phyloP scores from a whole-genome alignment of 495 filamentous ascomycete genomes.

The Pyronema omphalodes region DNA sequence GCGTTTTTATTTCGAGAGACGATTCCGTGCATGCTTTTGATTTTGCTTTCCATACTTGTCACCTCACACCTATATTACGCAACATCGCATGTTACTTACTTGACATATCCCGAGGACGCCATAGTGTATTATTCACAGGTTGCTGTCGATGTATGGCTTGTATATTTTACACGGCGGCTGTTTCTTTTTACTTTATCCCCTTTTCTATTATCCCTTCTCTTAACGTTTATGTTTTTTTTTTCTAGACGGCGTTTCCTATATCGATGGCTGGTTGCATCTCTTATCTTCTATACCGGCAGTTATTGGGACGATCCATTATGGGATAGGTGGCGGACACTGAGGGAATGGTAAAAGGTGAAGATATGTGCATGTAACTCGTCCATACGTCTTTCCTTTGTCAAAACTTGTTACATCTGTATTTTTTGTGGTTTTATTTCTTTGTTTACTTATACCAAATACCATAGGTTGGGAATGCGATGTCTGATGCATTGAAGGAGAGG shows the following conservation, averaged over 20 bases:
- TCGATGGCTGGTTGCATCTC: neutral
- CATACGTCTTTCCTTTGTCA: too few species aligned
- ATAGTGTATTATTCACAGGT: neutral
- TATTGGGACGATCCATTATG: too few species aligned
- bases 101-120: neutral
- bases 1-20: neutral
- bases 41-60: neutral
- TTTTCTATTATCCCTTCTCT: neutral
- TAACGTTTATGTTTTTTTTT: neutral
- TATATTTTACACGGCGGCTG: neutral
- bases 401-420: too few species aligned
- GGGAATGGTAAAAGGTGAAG: too few species aligned
- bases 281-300: neutral
- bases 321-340: too few species aligned
- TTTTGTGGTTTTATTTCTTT: too few species aligned
- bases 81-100: neutral
- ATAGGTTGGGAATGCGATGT: too few species aligned
- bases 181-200: neutral
- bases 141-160: neutral
- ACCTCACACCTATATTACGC: neutral
- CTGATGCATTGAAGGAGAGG: too few species aligned
- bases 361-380: too few species aligned
- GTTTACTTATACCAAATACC: too few species aligned
- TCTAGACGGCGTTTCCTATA: neutral
- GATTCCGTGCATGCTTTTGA: too few species aligned